Base-by-base conservation (phyloP, 2,329 filamentous ascomycete genomes). In the Phialophora verrucosa region DNA sequence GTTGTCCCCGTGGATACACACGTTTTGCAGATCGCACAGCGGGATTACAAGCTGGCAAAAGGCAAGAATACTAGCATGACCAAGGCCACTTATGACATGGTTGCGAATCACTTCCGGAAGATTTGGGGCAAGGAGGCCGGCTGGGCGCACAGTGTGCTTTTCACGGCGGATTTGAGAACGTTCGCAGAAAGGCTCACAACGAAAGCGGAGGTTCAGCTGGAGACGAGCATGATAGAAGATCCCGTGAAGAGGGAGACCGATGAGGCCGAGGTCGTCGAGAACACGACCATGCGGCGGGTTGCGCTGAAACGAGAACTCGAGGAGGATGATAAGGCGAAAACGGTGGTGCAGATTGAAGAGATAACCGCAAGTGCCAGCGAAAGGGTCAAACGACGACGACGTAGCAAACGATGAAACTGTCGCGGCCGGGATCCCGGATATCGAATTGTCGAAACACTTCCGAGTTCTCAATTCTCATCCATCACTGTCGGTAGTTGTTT, bases 81-180 rank as follows among this genome's bases (percentile, higher is more conserved):
- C 14, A 96, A 96, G 75, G 86, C 85, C 49, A 93, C 92, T 69
- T 98, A 99, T 74, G 90, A 95, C 75, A 91, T 92, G 0, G 88
- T 99, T 14, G 95, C 91, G 0, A 91, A 96, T 69, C 91, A 96
- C 73, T 99, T 99, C 74, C 87, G 95, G 63, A 84, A 84, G 44
- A 83, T 98, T 0, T 99, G 96, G 95, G 95, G 95, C 0, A 87
- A 90, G 65, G 91, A 98, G 73, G 95, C 95, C 1, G 95, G 95
- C 0, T 99, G 96, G 96, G 95, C 96, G 10, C 95, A 99, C 80
- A 96, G 92, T 2, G 95, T 99, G 8, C 83, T 99, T 12, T 99
- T 99, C 75, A 96, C 95, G 0, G 96, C 95, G 0, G 93, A 99
- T 75, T 78, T 99, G 64, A 91, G 88, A 74, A 87, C 91, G 0